Conservation (phyloP, 2,329 filamentous ascomycete species). For the Karstenula rhodostoma region DNA sequence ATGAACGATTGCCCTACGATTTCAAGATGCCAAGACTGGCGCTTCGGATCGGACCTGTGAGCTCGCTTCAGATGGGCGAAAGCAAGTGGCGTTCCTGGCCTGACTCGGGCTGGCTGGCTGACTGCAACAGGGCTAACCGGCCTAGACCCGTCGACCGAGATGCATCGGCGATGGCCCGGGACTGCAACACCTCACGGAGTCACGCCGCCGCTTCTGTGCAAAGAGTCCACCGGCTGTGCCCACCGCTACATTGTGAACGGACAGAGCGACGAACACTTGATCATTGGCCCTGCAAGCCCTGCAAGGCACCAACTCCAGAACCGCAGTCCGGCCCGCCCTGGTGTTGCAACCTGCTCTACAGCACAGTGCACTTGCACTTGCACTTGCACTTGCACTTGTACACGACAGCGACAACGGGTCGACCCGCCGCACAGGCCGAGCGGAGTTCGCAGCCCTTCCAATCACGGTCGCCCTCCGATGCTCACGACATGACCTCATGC, state of each 20-base stretch:
- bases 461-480: neutral
- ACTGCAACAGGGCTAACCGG: slow-evolving; percentile 1
- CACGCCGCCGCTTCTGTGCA: neutral
- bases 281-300: neutral
- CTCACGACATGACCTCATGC: slow-evolving; percentile 12
- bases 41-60: slow-evolving; percentile 25
- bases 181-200: slow-evolving; percentile 9
- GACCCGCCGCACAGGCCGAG: slow-evolving; percentile 11
- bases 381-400: too few species aligned
- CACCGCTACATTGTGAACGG: neutral
- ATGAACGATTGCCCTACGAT: slow-evolving; percentile 27
- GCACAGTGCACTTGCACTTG: neutral
- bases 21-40: slow-evolving; percentile 25
- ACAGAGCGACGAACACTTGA: neutral
- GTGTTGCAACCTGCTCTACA: neutral
- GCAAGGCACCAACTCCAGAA: neutral
- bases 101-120: too few species aligned
- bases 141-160: slow-evolving; percentile 17
- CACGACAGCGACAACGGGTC: slow-evolving; percentile 8
- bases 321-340: neutral
- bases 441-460: neutral
- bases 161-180: slow-evolving; percentile 16
- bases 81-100: slow-evolving; percentile 12
- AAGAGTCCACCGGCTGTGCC: neutral
- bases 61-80: neutral